A percentile compares a stretch with the other conserved stretches of the same genome.
Evolutionary conservation across 371 early-diverging fungal genomes (phyloP).

Genomic region (Mortierella sp.): DNA sequence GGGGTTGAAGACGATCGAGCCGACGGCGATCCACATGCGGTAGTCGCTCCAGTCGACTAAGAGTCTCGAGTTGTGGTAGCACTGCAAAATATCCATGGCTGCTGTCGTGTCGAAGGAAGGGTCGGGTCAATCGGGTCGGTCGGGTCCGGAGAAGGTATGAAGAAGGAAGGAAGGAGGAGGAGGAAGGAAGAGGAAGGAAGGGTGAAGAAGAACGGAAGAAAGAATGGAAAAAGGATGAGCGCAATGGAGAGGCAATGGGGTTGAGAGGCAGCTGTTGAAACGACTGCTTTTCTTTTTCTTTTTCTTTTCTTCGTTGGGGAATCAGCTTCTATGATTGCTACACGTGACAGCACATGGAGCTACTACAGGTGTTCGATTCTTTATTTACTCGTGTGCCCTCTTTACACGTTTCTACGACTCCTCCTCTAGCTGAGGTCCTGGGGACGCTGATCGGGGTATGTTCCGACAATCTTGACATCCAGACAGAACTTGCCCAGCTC

Average conservation of each 20-base stretch:
- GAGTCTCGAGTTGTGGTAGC: constrained; percentile 31
- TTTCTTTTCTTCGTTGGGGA: constrained; percentile 8
- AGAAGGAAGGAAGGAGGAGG: neutral
- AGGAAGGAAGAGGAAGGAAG: neutral
- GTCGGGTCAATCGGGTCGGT: neutral
- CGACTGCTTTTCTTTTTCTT: constrained; percentile 16
- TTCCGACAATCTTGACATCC: constrained; percentile 84
- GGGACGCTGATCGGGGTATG: constrained; percentile 83
- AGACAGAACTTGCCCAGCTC: constrained; percentile 80
- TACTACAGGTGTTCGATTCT: neutral
- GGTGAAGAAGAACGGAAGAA: neutral
- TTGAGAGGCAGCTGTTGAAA: neutral
- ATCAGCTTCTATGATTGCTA: neutral
- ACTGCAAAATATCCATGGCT: constrained; percentile 43
- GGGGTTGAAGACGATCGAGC: constrained; percentile 89
- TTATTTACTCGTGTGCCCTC: neutral
- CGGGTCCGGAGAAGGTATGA: neutral
- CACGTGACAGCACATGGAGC: neutral
- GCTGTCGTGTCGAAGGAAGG: neutral
- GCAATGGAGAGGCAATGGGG: constrained; percentile 3
- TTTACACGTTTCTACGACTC: neutral
- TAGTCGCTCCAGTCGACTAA: constrained; percentile 73
- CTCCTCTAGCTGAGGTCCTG: constrained; percentile 25
- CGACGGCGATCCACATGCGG: constrained; percentile 77
- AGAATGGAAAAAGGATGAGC: neutral